Evolutionary conservation across 2,329 filamentous ascomycete species (phyloP), one percentile per base, ranked within the genome.

Genomic region (Aspergillus alliaceus): DNA sequence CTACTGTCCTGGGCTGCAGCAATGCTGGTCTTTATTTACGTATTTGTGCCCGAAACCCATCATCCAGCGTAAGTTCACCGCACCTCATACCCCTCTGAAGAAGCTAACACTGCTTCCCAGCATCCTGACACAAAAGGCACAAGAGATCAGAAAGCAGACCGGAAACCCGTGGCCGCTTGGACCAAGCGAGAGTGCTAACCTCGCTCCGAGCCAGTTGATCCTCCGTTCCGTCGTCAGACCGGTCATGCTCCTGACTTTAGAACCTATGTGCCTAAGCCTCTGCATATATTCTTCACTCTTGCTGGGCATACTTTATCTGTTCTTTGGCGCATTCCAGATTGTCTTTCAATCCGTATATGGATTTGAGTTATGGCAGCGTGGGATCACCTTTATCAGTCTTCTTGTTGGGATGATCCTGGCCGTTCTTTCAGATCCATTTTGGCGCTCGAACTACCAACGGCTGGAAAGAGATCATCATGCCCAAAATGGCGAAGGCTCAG

Each of bases 21-120:
- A 6, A 75, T 91, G 66, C 80, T 91, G 51, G 69, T 81, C 9
- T 77, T 85, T 59, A 87, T 96, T 52, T 69, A 87, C 34, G 70
- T 91, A 29, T 79, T 92, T 44, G 91, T 96, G 2, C 93, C 92
- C 5, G 92, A 97, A 77, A 97, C 92, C 1, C 96, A 93, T 72
- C 90, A 82, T 60, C 83, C 83, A 29, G 83, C 75, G 71, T 73
- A 68, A 51, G 73, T 66, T 39, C 32, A 24, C 4, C 46, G 2
- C 4, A 9, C 55, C 37, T 27, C 47, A 9, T n/a, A 47, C 49
- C 51, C 86, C 62, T 84, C n/a, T 84, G n/a, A 81, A 35, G 14
- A 53, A 6, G 4, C 7, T 25, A 24, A 35, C 52, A 9, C 18
- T 8, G 12, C 4, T 27, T 8, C 12, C 14, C 54, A 75, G 73